Evolutionary conservation across 805 yeast genomes (phyloP).

Genomic region (Cyberlindnera maritima): DNA sequence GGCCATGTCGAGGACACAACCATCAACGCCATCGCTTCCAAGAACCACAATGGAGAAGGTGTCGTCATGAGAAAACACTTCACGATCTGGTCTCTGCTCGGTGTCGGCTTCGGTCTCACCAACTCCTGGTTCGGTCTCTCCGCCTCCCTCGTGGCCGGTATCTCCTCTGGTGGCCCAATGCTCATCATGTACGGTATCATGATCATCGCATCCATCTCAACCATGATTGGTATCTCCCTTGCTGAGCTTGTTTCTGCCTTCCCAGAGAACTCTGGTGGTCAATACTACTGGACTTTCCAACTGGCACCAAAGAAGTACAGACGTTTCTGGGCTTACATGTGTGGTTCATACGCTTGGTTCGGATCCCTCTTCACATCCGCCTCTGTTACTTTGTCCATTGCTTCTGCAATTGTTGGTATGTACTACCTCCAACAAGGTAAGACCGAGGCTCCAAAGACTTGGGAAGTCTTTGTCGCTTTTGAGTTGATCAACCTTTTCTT

Average conservation of each 20-base stretch:
- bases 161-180: conserved; percentile 57
- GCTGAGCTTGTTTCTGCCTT: conserved; percentile 52
- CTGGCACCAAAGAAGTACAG: conserved; percentile 43
- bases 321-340: conserved; percentile 45
- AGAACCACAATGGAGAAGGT: conserved; percentile 13
- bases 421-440: conserved; percentile 34
- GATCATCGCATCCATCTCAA: conserved; percentile 45
- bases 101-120: conserved; percentile 59
- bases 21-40: conserved; percentile 7
- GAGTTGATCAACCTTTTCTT: conserved; percentile 43
- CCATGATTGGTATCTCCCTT: conserved; percentile 46
- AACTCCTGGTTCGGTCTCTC: conserved; percentile 63
- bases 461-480: conserved; percentile 55
- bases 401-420: conserved; percentile 51
- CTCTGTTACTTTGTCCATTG: conserved; percentile 53
- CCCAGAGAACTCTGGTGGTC: conserved; percentile 57
- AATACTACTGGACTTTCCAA: conserved; percentile 56
- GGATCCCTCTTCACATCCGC: conserved; percentile 63
- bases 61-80: conserved; percentile 30
- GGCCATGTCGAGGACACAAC: conserved; percentile 17
- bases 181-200: conserved; percentile 54
- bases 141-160: conserved; percentile 53
- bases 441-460: conserved; percentile 38
- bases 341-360: conserved; percentile 62
- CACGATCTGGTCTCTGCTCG: conserved; percentile 46